phyloP scores from a whole-genome alignment of 768 basidiomycete species.

The Termitomyces bulborhizus region DNA sequence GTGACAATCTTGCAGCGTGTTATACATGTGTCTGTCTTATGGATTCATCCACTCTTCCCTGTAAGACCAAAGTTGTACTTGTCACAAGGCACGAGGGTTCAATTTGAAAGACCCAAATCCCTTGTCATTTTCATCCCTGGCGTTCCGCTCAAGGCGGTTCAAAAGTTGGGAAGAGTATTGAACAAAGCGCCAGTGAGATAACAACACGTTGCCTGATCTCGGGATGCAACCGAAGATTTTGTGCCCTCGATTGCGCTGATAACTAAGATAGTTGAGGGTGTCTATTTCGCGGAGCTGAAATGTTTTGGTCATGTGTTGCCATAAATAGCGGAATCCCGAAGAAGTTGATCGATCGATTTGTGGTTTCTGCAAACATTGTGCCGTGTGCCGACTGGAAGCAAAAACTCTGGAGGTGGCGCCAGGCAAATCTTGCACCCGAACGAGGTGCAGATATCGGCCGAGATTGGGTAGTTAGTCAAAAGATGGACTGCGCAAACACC shows the following conservation, averaged over 20 bases:
- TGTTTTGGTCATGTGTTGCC: conserved; percentile 8
- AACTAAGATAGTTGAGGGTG: neutral
- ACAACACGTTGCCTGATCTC: neutral
- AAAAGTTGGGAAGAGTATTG: neutral
- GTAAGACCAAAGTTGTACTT: neutral
- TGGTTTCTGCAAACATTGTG: neutral
- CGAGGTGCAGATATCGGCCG: neutral
- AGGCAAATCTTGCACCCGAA: neutral
- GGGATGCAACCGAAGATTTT: neutral
- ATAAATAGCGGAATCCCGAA: conserved; percentile 3
- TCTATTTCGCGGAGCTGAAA: conserved; percentile 15
- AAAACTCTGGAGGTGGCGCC: neutral
- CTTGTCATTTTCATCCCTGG: neutral
- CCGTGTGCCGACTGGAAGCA: neutral
- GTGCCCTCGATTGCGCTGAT: conserved; percentile 8
- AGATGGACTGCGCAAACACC: neutral
- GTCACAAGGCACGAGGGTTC: neutral
- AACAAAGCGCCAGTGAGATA: neutral
- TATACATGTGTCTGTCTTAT: conserved; percentile 14
- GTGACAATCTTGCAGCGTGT: conserved; percentile 15
- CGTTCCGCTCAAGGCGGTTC: neutral
- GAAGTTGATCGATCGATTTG: neutral
- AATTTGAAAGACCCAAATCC: neutral
- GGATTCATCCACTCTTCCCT: conserved; percentile 1
- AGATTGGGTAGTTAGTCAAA: neutral